Conservation (phyloP, 208 protist species). For the Acanthamoeba sp. region DNA sequence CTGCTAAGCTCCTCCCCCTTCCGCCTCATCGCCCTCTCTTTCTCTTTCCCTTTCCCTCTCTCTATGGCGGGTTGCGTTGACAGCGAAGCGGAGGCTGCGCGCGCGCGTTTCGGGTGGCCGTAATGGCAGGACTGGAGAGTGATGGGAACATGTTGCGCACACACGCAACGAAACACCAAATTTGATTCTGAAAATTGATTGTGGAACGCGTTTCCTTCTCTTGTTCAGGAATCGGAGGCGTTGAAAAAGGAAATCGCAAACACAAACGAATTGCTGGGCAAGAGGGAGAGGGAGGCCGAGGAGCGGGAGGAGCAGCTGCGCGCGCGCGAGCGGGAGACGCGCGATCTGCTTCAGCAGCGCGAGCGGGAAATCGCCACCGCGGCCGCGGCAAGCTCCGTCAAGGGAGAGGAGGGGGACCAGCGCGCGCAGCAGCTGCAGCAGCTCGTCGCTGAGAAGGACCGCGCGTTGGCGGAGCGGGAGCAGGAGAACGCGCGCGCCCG, state of each 20-base stretch:
- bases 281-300: neutral
- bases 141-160: neutral
- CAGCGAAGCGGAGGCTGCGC: too few species aligned
- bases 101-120: too few species aligned
- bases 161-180: neutral
- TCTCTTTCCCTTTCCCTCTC: neutral
- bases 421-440: neutral
- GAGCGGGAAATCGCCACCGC: slow-evolving; percentile 1
- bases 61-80: neutral
- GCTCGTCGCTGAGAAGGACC: neutral
- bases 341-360: slow-evolving; percentile 3
- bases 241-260: slow-evolving; percentile 8
- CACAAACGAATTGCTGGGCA: neutral
- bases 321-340: neutral
- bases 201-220: neutral
- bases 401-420: neutral
- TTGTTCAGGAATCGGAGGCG: slow-evolving; percentile 16
- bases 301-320: neutral
- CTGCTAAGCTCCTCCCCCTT: too few species aligned
- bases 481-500: neutral
- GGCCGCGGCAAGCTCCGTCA: neutral
- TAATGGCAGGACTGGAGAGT: too few species aligned
- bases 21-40: neutral
- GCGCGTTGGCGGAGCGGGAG: slow-evolving; percentile 4
- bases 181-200: too few species aligned